Base-by-base conservation (phyloP, 208 protist genomes). In the Borovskyia barvae region DNA sequence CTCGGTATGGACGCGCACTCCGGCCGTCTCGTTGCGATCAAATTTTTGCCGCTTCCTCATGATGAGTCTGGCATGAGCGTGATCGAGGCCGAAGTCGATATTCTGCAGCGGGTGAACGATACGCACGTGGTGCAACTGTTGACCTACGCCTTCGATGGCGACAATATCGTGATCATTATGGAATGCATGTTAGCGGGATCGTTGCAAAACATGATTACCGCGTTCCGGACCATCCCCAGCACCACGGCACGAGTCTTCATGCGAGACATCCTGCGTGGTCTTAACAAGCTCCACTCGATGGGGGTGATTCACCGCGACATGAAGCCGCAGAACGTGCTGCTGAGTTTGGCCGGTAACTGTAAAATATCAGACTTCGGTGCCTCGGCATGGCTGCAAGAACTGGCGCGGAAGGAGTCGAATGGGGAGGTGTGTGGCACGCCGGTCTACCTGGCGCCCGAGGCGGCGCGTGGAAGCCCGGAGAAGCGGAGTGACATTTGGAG, bases 281-380 rank as follows among this genome's bases (percentile, higher is more conserved):
- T 97, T 14, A 71, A 80, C 50, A 90, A 86, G 67, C 65, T 97
- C 28, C 92, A 97, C 59, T 78, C 76, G 0, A 80, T 81, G 52
- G 81, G 79, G 17, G 71, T 96, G 28, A 83, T 95, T 14, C 92
- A 97, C 56, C 74, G 90, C 32, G 92, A 97, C 59, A 81, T 97
- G 30, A 97, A 97, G 67, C 90, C 90, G 36, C 82, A 93, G 67
- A 97, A 97, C 73, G 85, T 96, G 41, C 77, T 97, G 41, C 59
- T 96, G 26, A 86, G 82, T 14, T 66, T 88, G 14, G 43, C 77
- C 5, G 87, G 90, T 8, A 77, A 65, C 36, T 94, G 88, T 65
- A 97, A 97, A 46, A 85, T 97, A n/a, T 89, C 84, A 5, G 92
- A 97, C 67, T 97, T 97, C 53, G 92, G 92, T 3, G 85, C 90